Evolutionary conservation across 169 alveolate species (phyloP).

Genomic region (Cryptosporidium meleagridis): DNA sequence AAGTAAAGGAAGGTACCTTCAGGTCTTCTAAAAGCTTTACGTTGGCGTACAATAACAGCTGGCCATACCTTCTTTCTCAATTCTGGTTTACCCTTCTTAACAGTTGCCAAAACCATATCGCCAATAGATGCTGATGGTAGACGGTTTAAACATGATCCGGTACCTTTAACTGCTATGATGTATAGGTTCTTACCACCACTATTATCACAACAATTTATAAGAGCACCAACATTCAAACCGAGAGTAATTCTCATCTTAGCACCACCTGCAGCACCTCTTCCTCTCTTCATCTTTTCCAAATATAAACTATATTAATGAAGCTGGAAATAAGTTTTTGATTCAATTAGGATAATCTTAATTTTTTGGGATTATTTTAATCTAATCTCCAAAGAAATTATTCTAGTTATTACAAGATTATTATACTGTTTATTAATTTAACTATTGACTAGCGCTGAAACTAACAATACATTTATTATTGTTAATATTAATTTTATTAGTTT

Average conservation of each 20-base stretch:
- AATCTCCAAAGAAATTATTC: not conserved
- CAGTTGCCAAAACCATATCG: constrained; percentile 98
- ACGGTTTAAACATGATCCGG: constrained; percentile 96
- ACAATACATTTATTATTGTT: not conserved
- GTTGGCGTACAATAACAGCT: constrained; percentile 98
- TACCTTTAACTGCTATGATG: constrained; percentile 97
- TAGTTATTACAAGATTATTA: not conserved
- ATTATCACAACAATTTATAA: constrained; percentile 99
- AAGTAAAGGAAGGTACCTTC: constrained; percentile 98
- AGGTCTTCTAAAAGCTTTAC: constrained; percentile 98
- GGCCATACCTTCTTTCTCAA: constrained; percentile 97
- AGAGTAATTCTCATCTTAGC: constrained; percentile 89
- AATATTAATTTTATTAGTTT: no score
- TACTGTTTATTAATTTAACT: not conserved
- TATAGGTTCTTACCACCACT: constrained; percentile 98
- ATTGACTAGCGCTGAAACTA: not conserved
- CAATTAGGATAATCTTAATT: not conserved
- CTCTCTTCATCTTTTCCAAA: constrained; percentile 78
- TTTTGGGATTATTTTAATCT: constrained; percentile 6
- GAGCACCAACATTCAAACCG: constrained; percentile 97
- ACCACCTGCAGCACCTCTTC: constrained; percentile 91
- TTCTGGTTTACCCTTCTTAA: constrained; percentile 99
- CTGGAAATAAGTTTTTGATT: constrained; percentile 1
- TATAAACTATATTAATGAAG: not conserved
- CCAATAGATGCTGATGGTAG: constrained; percentile 99